These are phyloP conservation scores for Psidium friedrichsthalianum DNA, from an alignment of 345 rosid genomes.

Conservation along the genomic window DNA sequence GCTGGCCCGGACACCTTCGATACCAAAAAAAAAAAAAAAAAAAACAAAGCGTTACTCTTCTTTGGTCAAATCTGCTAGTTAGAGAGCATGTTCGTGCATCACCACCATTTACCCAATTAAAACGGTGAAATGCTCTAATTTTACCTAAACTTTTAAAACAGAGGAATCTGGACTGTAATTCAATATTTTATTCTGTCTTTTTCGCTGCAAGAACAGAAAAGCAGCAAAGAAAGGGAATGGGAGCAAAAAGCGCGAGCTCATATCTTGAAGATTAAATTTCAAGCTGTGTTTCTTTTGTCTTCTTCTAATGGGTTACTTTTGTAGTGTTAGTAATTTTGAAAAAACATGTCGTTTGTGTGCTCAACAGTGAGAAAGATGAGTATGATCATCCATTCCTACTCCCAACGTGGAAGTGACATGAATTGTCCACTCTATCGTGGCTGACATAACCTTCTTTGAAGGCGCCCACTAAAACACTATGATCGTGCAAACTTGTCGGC, in stretches of 20 bases:
- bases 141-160: not conserved
- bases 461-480: not conserved
- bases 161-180: not conserved
- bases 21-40: no score
- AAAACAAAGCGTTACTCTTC: fast-evolving
- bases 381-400: not conserved
- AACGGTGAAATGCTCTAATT: not conserved
- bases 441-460: not conserved
- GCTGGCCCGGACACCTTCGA: no score
- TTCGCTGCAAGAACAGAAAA: not conserved
- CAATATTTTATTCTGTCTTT: not conserved
- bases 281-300: not conserved
- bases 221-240: not conserved
- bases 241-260: not conserved
- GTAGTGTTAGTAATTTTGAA: not conserved
- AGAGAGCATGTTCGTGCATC: not conserved
- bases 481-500: not conserved
- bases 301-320: not conserved
- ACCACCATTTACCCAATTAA: not conserved
- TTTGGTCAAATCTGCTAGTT: not conserved
- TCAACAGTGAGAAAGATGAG: not conserved
- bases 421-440: not conserved
- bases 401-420: not conserved
- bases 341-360: not conserved
- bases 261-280: not conserved